phyloP scores from a whole-genome alignment of 2,329 filamentous ascomycete species.

The Acrocalymma vagum region DNA sequence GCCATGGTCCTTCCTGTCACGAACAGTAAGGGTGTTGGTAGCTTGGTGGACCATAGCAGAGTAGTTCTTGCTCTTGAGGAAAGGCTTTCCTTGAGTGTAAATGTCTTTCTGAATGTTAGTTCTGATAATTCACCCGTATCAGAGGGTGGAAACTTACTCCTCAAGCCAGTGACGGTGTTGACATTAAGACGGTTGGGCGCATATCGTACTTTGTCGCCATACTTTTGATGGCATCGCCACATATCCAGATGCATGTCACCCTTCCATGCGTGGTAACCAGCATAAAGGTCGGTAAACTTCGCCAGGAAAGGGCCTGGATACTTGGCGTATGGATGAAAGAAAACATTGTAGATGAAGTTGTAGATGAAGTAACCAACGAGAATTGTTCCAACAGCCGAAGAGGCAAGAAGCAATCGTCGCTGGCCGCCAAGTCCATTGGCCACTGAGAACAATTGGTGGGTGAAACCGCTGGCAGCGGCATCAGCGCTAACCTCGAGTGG shows the following conservation, averaged over 20 bases:
- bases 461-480: too few relatives aligned
- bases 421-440: too few relatives aligned
- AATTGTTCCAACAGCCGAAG: constrained; percentile 1
- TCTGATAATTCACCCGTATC: not conserved
- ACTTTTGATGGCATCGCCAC: constrained; percentile 13
- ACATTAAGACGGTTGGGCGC: constrained; percentile 6
- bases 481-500: too few relatives aligned
- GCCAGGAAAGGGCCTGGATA: constrained; percentile 24
- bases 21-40: constrained; percentile 10
- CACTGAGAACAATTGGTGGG: too few relatives aligned
- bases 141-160: constrained; percentile 1
- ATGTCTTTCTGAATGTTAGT: constrained; percentile 10
- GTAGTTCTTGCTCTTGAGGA: constrained; percentile 16
- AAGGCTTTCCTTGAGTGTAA: constrained; percentile 13
- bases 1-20: constrained; percentile 9
- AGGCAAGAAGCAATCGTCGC: not conserved
- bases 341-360: constrained; percentile 14
- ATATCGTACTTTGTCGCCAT: constrained; percentile 15
- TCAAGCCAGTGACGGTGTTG: constrained; percentile 6
- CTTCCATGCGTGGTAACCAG: constrained; percentile 16
- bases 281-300: constrained; percentile 14
- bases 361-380: constrained; percentile 5
- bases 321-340: constrained; percentile 17
- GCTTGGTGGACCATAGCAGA: constrained; percentile 19
- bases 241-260: constrained; percentile 20